Evolutionary conservation across 805 yeast genomes (phyloP), one percentile per base, ranked within the genome.

Genomic region (Peterozyma xylosa): DNA sequence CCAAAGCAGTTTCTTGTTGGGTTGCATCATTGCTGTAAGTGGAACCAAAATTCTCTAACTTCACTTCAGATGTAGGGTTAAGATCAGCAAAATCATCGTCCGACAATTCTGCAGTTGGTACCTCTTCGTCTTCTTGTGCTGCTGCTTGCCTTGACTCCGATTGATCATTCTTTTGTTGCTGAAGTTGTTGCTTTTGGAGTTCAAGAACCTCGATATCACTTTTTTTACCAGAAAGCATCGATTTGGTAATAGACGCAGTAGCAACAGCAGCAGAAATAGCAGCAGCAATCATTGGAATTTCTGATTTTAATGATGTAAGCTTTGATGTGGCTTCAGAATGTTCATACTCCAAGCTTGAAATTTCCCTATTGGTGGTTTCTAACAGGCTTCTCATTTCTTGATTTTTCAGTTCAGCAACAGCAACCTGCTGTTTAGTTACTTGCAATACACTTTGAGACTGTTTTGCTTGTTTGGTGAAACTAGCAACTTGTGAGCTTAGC

Each of bases 371-470:
- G 1, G 60, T 50, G 17, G 47, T 51, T 10, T 50, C 52, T 21
- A 64, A 53, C 37, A 56, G 55, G 1, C 44, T 11, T 39, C 43
- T 52, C 34, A 63, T 48, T 35, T 70, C 73, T 41, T 68, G 64
- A 42, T 68, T 63, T 54, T 70, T 69, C 21, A 68, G 67, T 50
- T 84, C 72, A n/a, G 75, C 66, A 4, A 84, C 78, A 35, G 77
- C 81, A 40, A 82, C 70, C 58, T 89, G 96, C 36, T 83, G 80
- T 44, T 77, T 69, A 52, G 77, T 77, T 35, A 87, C 86, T 37
- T 82, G 73, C 16, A 73, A 69, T 52, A 84, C 67, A 42, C 84
- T 82, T 44, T 71, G 69, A 30, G 85, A 78, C 53, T 81, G 82
- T 49, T 74, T 75, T 16, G 77, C 71, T 43, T 82, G 84, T 39